phyloP scores from a whole-genome alignment of 371 early-diverging fungal species.

The Apophysomyces elegans region DNA sequence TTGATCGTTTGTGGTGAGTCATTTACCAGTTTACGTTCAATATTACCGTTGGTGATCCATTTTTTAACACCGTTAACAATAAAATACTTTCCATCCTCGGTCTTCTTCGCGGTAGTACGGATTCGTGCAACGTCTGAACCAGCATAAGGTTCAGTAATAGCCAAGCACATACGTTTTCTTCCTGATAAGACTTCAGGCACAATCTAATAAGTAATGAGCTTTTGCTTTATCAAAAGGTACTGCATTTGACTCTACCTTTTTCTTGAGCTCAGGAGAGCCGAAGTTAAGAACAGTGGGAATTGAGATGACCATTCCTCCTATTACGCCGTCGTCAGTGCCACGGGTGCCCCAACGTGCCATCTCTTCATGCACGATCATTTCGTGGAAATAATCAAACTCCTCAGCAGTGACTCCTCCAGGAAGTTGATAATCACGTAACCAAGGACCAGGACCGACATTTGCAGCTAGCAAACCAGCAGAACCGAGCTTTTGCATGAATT shows the following conservation, averaged over 20 bases:
- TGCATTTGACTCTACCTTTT: constrained; percentile 33
- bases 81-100: constrained; percentile 69
- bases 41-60: constrained; percentile 86
- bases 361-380: constrained; percentile 76
- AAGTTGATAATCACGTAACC: constrained; percentile 38
- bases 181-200: constrained; percentile 73
- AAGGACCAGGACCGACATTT: constrained; percentile 42
- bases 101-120: constrained; percentile 70
- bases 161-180: constrained; percentile 76
- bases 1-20: not conserved
- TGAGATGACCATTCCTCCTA: constrained; percentile 53
- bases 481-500: constrained; percentile 54
- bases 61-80: constrained; percentile 85
- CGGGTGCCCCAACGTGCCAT: constrained; percentile 62
- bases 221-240: not conserved
- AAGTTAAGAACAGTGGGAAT: constrained; percentile 67
- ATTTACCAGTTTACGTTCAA: not conserved
- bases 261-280: constrained; percentile 42
- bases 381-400: constrained; percentile 73
- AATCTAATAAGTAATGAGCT: constrained; percentile 20
- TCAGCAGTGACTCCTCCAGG: constrained; percentile 54
- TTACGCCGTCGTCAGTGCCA: constrained; percentile 52
- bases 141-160: constrained; percentile 65
- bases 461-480: constrained; percentile 31
- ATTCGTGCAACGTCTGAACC: constrained; percentile 85